Base-by-base conservation (phyloP, 2,329 filamentous ascomycete species). In the Aspergillus sp. region DNA sequence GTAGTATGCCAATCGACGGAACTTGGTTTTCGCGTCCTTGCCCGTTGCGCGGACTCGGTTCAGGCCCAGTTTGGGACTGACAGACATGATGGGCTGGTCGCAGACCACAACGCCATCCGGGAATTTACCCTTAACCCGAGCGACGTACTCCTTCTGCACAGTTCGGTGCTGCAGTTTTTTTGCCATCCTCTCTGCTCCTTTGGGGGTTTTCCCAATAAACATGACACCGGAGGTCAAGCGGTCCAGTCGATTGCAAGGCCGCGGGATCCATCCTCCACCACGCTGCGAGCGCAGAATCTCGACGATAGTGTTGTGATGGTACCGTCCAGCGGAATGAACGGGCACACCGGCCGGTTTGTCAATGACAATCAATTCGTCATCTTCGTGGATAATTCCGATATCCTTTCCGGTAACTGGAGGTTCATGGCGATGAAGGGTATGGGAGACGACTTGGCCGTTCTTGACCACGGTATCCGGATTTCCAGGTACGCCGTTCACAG, bases 341-440 rank as follows among this genome's bases (percentile, higher is more conserved):
- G 93, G 93, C 33, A 98, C 84, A 6, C 93, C 93, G 0, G 91
- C 86, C 0, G 93, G 93, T 67, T 98, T 98, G 71, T 96, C 90
- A 64, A 98, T 95, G 49, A 97, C 90, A 46, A 98, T 86, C 74
- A 98, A 85, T 53, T 90, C 86, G 37, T 94, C 81, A 56, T 95
- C 89, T 67, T 98, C 93, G 67, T 95, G 86, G 33, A 98, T 82
- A 37, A 96, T 78, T 11, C 79, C 81, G 39, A 98, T 85, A 0
- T 87, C 81, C 34, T 87, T 80, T 11, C 82, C 83, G 2, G 88
- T 90, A 29, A 96, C 89, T 1, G 93, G 93, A 2, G 93, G 93
- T 67, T 98, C 93, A 65, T 98, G 93, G 10, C 93, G 86, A 66
- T 98, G 93, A 48, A 95, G 77, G 4, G 90, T 96, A 67, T 98